Evolutionary conservation across 1,284 basidiomycete genomes (phyloP), one percentile per base, ranked within the genome.

Genomic region (Marasmius fiardii): DNA sequence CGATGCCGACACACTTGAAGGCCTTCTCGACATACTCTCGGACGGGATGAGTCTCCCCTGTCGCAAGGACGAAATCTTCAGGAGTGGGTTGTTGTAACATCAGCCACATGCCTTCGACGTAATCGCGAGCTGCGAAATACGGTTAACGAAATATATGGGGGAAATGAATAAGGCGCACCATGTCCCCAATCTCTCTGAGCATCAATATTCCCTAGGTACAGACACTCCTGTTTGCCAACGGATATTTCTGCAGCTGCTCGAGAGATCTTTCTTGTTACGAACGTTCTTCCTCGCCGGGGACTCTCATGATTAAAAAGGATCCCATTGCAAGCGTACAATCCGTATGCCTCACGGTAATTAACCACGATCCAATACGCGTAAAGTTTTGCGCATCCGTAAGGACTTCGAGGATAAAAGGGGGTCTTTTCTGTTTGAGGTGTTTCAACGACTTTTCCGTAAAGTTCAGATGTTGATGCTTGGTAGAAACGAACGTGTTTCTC

Each of bases 221-320:
- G 72, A 68, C 92, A 93, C 54, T 82, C 74, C 69, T 93, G 91
- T 75, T 94, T 92, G 51, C 90, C 91, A 47, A 93, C 71, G 56
- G 79, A 81, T 65, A 96, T 95, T 67, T 96, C 93, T 16, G 93
- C 93, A 4, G 85, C 93, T 2, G 92, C 93, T 56, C 94, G 80
- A 43, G 90, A 80, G 65, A 96, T 95, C 77, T 96, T 96, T 66
- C 94, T 81, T 37, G 94, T 95, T 61, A 96, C 93, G 73, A 96
- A 96, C 6, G 93, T 96, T 67, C 93, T 76, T 20, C 93, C 93
- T 64, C 93, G 79, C 54, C 93, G 82, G 11, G 94, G 93, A 64
- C 92, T 94, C 75, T 96, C 93, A 74, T 96, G 93, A 71, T 96
- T 95, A 83, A 95, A 94, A 61, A 95, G 71, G 62, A 94, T 93